Conservation (phyloP, 2,329 filamentous ascomycete genomes). For the Byssoonygena ceratinophila region DNA sequence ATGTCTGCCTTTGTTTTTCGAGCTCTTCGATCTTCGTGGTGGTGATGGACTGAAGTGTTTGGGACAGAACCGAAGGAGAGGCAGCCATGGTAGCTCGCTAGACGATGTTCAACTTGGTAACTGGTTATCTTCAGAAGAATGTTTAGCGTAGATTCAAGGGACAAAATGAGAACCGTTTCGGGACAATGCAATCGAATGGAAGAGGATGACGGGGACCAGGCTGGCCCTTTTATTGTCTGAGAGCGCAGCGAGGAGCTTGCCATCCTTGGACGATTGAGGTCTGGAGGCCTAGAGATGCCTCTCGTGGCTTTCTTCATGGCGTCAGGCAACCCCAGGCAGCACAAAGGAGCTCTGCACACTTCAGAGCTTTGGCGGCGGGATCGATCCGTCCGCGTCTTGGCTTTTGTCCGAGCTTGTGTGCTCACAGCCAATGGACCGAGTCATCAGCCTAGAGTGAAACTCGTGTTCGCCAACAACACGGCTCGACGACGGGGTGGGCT, state of each 20-base stretch:
- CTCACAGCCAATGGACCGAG: not conserved
- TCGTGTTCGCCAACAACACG: not conserved
- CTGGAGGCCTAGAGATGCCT: not conserved
- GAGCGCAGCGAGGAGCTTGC: not conserved
- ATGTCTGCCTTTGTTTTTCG: conserved; percentile 19
- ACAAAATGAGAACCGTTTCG: not conserved
- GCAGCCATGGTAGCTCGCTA: too few relatives aligned
- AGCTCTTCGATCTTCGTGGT: conserved; percentile 23
- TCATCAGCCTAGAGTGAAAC: not conserved
- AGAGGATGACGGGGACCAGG: too few relatives aligned
- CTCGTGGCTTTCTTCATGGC: not conserved
- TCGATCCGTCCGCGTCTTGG: not conserved
- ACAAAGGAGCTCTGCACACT: not conserved
- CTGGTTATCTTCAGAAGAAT: too few relatives aligned
- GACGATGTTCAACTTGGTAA: too few relatives aligned
- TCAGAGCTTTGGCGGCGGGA: not conserved
- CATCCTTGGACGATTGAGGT: not conserved
- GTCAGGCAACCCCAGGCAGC: not conserved
- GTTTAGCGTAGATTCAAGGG: too few relatives aligned
- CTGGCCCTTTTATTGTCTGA: not conserved
- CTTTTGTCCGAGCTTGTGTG: not conserved
- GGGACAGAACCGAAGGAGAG: conserved; percentile 15
- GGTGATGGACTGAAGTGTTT: conserved; percentile 16
- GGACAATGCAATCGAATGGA: too few relatives aligned
- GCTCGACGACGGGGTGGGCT: not conserved